Evolutionary conservation across 202 grass and related monocot genomes (phyloP).

Genomic region (Dendrocalamus latiflorus): DNA sequence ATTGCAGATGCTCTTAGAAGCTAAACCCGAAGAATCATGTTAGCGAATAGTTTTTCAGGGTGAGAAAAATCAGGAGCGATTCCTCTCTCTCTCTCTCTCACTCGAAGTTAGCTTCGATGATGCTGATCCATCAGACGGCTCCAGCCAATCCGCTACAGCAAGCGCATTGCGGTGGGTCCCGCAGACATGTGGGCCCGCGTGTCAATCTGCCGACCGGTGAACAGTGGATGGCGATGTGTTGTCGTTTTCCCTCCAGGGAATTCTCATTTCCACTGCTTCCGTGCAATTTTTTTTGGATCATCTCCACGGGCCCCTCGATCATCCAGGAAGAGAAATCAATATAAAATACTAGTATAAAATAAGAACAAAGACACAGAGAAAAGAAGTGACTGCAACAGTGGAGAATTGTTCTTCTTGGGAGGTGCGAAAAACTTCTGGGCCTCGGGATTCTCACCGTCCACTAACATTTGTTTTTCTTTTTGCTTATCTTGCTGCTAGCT

Average conservation of each 20-base stretch:
- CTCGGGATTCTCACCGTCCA: conserved; percentile 42
- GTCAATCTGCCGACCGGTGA: conserved; percentile 18
- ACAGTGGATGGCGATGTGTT: conserved; percentile 1
- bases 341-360: not conserved
- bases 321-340: too few species aligned
- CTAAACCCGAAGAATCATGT: too few species aligned
- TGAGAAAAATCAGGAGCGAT: too few species aligned
- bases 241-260: conserved; percentile 18
- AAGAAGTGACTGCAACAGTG: conserved; percentile 20
- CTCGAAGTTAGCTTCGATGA: not conserved
- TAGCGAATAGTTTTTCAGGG: too few species aligned
- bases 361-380: too few species aligned
- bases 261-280: conserved; percentile 20
- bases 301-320: not conserved
- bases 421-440: conserved; percentile 11
- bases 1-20: too few species aligned
- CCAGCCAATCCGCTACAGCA: not conserved
- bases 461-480: not conserved
- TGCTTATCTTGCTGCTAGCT: not conserved
- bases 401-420: conserved; percentile 46
- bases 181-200: not conserved
- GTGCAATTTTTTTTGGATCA: conserved; percentile 15
- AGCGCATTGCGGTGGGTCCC: not conserved
- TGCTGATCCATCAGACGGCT: not conserved
- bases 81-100: not conserved